Percentiles rank a stretch among this genome's conserved stretches.
These are phyloP conservation scores for Aspergillus coremiiformis DNA, from an alignment of 495 filamentous ascomycete genomes.

Conservation along the genomic window DNA sequence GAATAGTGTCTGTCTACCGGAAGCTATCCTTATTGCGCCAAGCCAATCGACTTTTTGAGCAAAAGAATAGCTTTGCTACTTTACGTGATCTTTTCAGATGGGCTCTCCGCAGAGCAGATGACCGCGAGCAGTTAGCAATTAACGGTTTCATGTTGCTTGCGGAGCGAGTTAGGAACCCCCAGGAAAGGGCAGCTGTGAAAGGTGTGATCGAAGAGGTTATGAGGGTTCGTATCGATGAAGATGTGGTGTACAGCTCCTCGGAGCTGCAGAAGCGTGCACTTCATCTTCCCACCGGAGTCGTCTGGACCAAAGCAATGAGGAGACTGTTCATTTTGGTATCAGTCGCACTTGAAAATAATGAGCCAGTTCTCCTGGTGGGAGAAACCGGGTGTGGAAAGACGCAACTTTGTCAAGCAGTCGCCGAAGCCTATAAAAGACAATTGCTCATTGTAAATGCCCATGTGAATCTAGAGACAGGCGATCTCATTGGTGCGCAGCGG, in stretches of 20 bases:
- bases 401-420: conserved; percentile 86
- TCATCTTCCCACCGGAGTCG: conserved; percentile 50
- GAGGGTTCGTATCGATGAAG: conserved; percentile 72
- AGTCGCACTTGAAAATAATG: conserved; percentile 78
- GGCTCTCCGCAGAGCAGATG: conserved; percentile 81
- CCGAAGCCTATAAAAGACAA: conserved; percentile 64
- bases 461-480: conserved; percentile 93
- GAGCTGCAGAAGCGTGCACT: conserved; percentile 38
- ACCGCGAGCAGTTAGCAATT: conserved; percentile 76
- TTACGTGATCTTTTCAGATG: conserved; percentile 94
- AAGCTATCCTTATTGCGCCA: conserved; percentile 85
- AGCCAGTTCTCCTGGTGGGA: conserved; percentile 89
- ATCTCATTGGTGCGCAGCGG: conserved; percentile 91
- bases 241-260: conserved; percentile 61
- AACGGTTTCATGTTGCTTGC: conserved; percentile 95
- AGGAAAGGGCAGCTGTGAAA: conserved; percentile 79
- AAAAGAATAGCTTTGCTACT: conserved; percentile 96
- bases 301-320: conserved; percentile 94
- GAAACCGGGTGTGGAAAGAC: conserved; percentile 98
- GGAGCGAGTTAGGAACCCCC: conserved; percentile 85
- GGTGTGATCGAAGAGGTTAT: conserved; percentile 86
- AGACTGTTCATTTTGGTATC: conserved; percentile 80
- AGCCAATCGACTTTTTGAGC: conserved; percentile 84
- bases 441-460: conserved; percentile 93
- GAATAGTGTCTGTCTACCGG: conserved; percentile 90